A percentile compares a stretch with the other conserved stretches of the same genome.
Conservation (phyloP, 2,329 filamentous ascomycete genomes). For the Aspergillus aculeatinus region DNA sequence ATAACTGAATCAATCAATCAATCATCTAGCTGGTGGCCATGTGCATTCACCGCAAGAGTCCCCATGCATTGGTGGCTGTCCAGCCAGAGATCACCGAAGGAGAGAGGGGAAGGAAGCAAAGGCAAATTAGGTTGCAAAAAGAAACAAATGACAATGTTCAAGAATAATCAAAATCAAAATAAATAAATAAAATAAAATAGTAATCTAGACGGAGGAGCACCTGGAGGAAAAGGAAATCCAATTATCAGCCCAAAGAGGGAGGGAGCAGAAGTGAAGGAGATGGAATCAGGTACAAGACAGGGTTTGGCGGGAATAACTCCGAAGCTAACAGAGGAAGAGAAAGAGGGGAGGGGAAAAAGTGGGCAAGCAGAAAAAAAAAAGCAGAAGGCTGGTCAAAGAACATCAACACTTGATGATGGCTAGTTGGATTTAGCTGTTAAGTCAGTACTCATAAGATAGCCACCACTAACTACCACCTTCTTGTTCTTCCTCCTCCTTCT, state of each 20-base stretch:
- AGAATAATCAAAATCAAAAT: not conserved
- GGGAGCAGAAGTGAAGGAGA: not conserved
- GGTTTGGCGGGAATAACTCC: not conserved
- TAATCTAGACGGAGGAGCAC: not conserved
- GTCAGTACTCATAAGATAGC: not conserved
- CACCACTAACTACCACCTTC: not conserved
- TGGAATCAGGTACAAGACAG: conserved; percentile 9
- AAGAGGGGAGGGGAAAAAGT: conserved; percentile 3
- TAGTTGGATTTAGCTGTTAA: not conserved
- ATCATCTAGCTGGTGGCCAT: conserved; percentile 2
- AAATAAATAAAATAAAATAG: not conserved
- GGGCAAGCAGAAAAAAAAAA: conserved; percentile 3
- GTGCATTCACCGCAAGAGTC: conserved; percentile 6
- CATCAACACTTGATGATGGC: not conserved
- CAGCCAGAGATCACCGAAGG: not conserved
- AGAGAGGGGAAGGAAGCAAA: not conserved
- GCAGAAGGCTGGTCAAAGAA: conserved; percentile 26
- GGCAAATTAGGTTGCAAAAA: not conserved
- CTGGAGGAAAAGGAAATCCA: not conserved
- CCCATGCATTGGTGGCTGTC: conserved; percentile 4
- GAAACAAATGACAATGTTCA: not conserved
- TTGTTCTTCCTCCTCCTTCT: not conserved
- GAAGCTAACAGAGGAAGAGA: conserved; percentile 4
- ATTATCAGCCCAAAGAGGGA: not conserved
- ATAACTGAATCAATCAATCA: not conserved